Conservation (phyloP, 2,329 filamentous ascomycete species). For the Fusarium pseudoanthophilum region DNA sequence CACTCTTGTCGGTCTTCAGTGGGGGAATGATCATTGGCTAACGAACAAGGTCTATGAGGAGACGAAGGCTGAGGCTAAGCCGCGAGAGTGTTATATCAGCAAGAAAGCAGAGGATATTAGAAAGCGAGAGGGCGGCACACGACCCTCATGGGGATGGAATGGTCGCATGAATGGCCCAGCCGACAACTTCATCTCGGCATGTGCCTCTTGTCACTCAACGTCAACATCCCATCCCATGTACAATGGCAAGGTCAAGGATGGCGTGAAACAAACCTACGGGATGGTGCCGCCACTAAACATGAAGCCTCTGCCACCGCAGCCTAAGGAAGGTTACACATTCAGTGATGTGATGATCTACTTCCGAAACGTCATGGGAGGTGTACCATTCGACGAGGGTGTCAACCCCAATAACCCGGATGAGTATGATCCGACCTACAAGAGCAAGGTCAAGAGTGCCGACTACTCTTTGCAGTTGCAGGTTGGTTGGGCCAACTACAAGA, state of each 20-base stretch:
- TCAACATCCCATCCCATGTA: neutral
- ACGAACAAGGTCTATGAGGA: neutral
- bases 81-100: neutral
- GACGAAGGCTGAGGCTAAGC: neutral
- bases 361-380: neutral
- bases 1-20: neutral
- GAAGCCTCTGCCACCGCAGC: neutral
- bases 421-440: neutral
- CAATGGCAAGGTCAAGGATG: neutral
- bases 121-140: neutral
- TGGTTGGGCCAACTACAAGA: neutral
- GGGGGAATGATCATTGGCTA: neutral
- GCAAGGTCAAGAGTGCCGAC: neutral
- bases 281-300: neutral
- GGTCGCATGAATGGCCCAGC: neutral
- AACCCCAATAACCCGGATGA: neutral
- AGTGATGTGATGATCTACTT: neutral
- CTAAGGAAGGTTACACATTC: neutral
- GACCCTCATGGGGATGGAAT: neutral
- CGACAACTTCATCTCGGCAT: neutral
- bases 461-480: neutral
- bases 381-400: neutral
- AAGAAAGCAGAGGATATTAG: neutral
- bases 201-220: conserved; percentile 2
- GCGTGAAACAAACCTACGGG: neutral